Percentiles rank a stretch among this genome's conserved stretches.
Conservation (phyloP, 495 filamentous ascomycete genomes). For the Podospora sp. region DNA sequence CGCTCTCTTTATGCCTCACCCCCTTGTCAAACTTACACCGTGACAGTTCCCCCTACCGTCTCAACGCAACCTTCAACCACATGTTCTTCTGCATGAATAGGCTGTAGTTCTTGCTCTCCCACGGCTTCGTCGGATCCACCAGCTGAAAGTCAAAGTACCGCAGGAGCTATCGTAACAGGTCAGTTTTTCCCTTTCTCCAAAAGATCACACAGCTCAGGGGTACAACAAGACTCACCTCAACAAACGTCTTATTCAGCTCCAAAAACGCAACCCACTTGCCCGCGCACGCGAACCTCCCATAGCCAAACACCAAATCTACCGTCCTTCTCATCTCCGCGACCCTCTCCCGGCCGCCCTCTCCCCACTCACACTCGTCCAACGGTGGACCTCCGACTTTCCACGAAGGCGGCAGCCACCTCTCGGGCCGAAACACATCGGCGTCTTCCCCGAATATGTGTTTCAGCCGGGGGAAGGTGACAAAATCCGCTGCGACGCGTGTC, state of each 20-base stretch:
- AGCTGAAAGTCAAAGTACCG: slow-evolving; percentile 10
- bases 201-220: no score
- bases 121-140: not conserved
- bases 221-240: slow-evolving; percentile 52
- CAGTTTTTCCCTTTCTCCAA: not conserved
- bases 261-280: slow-evolving; percentile 40
- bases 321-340: slow-evolving; percentile 18
- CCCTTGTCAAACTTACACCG: no score
- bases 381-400: not conserved
- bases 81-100: not conserved
- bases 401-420: slow-evolving; percentile 47
- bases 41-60: no score
- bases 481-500: slow-evolving; percentile 57
- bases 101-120: not conserved
- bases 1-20: no score
- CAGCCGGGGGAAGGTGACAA: slow-evolving; percentile 29
- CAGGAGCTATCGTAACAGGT: not conserved
- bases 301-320: slow-evolving; percentile 33
- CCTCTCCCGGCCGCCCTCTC: slow-evolving; percentile 31
- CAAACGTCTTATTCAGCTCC: slow-evolving; percentile 53
- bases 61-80: not conserved
- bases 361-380: not conserved
- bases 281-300: slow-evolving; percentile 39
- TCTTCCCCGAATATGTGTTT: slow-evolving; percentile 41
- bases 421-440: slow-evolving; percentile 49